These are phyloP conservation scores for Sordaria brevicollis DNA, from an alignment of 495 filamentous ascomycete species.

Conservation along the genomic window DNA sequence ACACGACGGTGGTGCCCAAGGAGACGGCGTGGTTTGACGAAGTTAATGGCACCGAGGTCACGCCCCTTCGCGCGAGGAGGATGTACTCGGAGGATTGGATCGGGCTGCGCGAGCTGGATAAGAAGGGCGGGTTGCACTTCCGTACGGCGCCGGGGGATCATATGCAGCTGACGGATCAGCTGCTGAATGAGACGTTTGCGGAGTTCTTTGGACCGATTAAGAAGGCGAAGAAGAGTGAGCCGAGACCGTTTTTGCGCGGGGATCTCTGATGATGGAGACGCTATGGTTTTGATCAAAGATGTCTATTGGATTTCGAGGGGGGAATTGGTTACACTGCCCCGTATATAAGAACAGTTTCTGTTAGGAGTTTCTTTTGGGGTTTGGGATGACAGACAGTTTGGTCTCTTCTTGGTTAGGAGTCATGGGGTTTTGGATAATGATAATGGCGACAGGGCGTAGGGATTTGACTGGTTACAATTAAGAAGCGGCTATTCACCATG, in stretches of 20 bases:
- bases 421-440: not conserved
- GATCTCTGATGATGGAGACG: conserved; percentile 15
- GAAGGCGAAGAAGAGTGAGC: conserved; percentile 13
- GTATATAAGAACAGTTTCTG: not conserved
- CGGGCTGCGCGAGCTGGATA: conserved; percentile 71
- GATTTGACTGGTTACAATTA: not conserved
- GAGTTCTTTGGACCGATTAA: conserved; percentile 57
- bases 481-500: not conserved
- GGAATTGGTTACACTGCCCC: not conserved
- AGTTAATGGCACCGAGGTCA: conserved; percentile 61
- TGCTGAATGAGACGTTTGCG: conserved; percentile 55
- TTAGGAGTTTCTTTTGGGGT: not conserved
- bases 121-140: conserved; percentile 71
- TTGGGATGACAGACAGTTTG: not conserved
- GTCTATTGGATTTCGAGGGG: not conserved
- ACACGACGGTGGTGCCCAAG: conserved; percentile 79
- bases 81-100: conserved; percentile 93
- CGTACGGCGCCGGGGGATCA: conserved; percentile 59
- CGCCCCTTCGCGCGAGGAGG: conserved; percentile 54
- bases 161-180: conserved; percentile 67
- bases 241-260: not conserved
- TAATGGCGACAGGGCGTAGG: not conserved
- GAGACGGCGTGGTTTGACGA: conserved; percentile 89
- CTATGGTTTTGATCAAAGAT: not conserved
- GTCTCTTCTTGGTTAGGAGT: not conserved